A percentile compares a stretch with the other conserved stretches of the same genome.
Conservation (phyloP, 495 filamentous ascomycete genomes). For the Viridothelium virens region DNA sequence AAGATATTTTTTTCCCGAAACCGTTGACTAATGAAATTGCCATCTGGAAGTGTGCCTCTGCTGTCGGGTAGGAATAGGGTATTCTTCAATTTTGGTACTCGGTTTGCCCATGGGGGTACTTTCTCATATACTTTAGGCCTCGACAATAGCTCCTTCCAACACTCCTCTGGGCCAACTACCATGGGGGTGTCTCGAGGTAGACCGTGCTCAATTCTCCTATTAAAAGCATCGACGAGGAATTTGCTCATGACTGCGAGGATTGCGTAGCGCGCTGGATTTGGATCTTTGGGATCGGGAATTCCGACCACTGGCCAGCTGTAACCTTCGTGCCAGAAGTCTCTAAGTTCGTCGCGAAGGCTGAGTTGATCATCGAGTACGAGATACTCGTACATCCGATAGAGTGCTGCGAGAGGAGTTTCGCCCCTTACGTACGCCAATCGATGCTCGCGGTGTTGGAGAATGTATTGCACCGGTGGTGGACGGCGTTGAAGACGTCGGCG, state of each 20-base stretch:
- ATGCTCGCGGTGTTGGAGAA: neutral
- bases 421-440: neutral
- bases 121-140: neutral
- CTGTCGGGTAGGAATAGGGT: neutral
- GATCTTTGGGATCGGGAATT: neutral
- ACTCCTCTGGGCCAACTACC: neutral
- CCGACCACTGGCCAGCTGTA: neutral
- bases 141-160: neutral
- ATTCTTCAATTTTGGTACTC: neutral
- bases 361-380: neutral
- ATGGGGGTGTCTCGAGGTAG: neutral
- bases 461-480: neutral
- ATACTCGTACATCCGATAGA: slow-evolving; percentile 9
- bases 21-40: neutral
- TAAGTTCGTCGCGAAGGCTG: neutral
- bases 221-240: slow-evolving; percentile 4
- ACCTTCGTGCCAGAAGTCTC: neutral
- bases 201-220: neutral
- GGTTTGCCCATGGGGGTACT: neutral
- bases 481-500: neutral
- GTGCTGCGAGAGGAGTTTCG: neutral
- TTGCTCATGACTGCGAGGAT: neutral
- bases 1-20: neutral
- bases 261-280: neutral
- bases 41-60: neutral